Conservation (phyloP, 805 yeast genomes). For the Saccharomycopsis sp. region DNA sequence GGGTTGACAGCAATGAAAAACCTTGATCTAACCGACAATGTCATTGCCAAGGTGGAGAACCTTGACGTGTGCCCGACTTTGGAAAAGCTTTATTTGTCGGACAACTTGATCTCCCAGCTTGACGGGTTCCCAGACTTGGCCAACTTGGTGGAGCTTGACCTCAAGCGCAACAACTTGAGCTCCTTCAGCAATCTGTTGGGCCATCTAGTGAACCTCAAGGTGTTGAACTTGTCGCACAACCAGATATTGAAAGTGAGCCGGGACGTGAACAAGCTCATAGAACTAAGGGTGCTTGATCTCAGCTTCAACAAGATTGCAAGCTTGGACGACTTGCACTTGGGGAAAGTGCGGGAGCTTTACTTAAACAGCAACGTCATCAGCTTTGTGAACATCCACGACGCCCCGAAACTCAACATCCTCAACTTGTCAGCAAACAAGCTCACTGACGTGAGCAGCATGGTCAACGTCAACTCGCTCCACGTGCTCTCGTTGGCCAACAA, state of each 20-base stretch:
- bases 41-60: slow-evolving; percentile 10
- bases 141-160: slow-evolving; percentile 1
- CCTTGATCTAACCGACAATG: slow-evolving; percentile 11
- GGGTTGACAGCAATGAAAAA: slow-evolving; percentile 1
- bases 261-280: neutral
- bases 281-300: slow-evolving; percentile 1
- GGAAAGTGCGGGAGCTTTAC: slow-evolving; percentile 1
- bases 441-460: neutral
- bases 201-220: slow-evolving; percentile 1
- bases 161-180: slow-evolving; percentile 4
- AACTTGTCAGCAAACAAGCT: neutral
- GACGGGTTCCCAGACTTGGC: slow-evolving; percentile 6
- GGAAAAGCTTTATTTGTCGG: slow-evolving; percentile 4
- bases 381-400: neutral
- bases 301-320: neutral
- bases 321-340: neutral
- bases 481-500: slow-evolving; percentile 6
- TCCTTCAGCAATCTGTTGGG: neutral
- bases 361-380: slow-evolving; percentile 4
- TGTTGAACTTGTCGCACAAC: slow-evolving; percentile 6
- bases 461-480: neutral
- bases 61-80: slow-evolving; percentile 6
- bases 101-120: slow-evolving; percentile 7
- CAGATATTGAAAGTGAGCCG: neutral
- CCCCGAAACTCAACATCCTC: neutral